Percentiles rank a stretch among this genome's conserved stretches.
Evolutionary conservation across 2,329 filamentous ascomycete species (phyloP).

Genomic region (Lachnellula occidentalis): DNA sequence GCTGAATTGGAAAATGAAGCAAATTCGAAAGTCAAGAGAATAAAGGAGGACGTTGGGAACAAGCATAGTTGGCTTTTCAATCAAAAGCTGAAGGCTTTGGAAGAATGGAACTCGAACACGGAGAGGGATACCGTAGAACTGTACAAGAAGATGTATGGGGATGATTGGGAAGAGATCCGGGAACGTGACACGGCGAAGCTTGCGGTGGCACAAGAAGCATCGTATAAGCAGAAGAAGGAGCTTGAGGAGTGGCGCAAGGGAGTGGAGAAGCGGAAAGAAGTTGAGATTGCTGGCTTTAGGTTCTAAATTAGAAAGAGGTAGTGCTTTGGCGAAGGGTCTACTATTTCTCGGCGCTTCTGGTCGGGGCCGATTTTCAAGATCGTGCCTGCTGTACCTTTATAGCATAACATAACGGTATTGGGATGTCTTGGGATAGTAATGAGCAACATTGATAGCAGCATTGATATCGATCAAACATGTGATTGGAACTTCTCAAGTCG

Average conservation of each 20-base stretch:
- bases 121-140: conserved; percentile 25
- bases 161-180: conserved; percentile 22
- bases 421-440: neutral
- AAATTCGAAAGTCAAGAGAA: conserved; percentile 19
- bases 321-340: neutral
- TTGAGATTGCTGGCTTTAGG: conserved; percentile 20
- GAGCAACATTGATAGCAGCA: neutral
- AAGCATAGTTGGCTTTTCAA: conserved; percentile 13
- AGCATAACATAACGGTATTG: neutral
- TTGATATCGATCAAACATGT: neutral
- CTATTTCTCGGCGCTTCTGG: neutral
- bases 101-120: conserved; percentile 20
- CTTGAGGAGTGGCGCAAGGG: conserved; percentile 13
- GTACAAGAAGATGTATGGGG: conserved; percentile 26
- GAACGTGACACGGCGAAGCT: conserved; percentile 14
- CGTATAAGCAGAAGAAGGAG: conserved; percentile 11
- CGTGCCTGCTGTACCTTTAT: neutral
- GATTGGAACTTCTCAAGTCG: no score
- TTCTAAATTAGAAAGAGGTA: neutral
- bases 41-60: conserved; percentile 16
- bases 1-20: conserved; percentile 27
- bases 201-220: conserved; percentile 13
- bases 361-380: neutral
- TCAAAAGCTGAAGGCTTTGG: conserved; percentile 17
- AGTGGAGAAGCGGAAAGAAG: conserved; percentile 12